A percentile compares a stretch with the other conserved stretches of the same genome.
Evolutionary conservation across 1,284 basidiomycete genomes (phyloP).

Genomic region (Pisolithus thermaeus): DNA sequence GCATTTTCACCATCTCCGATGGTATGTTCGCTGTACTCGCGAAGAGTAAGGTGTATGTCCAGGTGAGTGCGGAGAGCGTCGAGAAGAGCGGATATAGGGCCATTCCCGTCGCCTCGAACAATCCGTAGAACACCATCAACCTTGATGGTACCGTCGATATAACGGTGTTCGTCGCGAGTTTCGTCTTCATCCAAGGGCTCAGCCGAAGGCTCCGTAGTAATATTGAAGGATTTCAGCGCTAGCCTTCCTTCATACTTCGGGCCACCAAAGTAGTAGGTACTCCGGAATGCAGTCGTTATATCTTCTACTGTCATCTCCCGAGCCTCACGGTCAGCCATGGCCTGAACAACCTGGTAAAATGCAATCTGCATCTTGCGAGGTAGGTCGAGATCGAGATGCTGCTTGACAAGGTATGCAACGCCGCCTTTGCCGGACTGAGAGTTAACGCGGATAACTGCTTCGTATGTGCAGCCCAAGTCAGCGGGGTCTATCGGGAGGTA

Average conservation of each 20-base stretch:
- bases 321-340: slow-evolving; percentile 86
- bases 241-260: slow-evolving; percentile 77
- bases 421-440: slow-evolving; percentile 95
- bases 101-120: slow-evolving; percentile 90
- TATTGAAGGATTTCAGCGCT: slow-evolving; percentile 77
- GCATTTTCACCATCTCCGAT: slow-evolving; percentile 80
- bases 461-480: slow-evolving; percentile 93
- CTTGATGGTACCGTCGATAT: slow-evolving; percentile 81
- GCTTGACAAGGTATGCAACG: slow-evolving; percentile 95
- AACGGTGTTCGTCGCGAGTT: slow-evolving; percentile 54
- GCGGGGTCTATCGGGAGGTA: slow-evolving; percentile 97
- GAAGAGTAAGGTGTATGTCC: slow-evolving; percentile 78
- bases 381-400: slow-evolving; percentile 86
- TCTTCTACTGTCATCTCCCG: slow-evolving; percentile 97
- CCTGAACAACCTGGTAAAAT: slow-evolving; percentile 94
- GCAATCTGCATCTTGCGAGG: slow-evolving; percentile 95
- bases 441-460: slow-evolving; percentile 99
- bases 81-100: slow-evolving; percentile 89
- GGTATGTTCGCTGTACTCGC: slow-evolving; percentile 93
- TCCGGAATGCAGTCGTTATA: slow-evolving; percentile 86
- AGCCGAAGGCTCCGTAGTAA: slow-evolving; percentile 54
- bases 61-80: slow-evolving; percentile 84
- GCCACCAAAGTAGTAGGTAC: slow-evolving; percentile 81
- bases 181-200: slow-evolving; percentile 43
- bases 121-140: slow-evolving; percentile 82